These are phyloP conservation scores for Calonectria pteridis DNA, from an alignment of 2,329 filamentous ascomycete species.

Conservation along the genomic window DNA sequence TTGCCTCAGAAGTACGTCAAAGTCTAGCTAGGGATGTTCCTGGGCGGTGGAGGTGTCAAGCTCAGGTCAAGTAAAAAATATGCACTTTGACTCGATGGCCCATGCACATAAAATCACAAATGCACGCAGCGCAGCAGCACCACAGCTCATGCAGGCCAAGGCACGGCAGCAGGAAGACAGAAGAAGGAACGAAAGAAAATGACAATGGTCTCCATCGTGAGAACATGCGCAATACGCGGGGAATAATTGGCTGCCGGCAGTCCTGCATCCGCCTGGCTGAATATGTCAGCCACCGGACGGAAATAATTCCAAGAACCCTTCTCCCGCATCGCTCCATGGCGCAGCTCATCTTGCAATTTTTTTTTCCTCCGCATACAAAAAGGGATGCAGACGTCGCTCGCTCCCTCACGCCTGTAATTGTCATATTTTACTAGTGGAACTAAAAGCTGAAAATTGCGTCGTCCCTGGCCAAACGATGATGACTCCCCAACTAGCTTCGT, in stretches of 20 bases:
- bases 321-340: not conserved
- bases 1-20: not conserved
- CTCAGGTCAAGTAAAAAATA: not conserved
- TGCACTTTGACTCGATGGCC: not conserved
- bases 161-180: conserved; percentile 27
- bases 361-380: not conserved
- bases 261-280: not conserved
- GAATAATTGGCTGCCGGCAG: conserved; percentile 34
- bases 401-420: not conserved
- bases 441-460: conserved; percentile 19
- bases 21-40: not conserved
- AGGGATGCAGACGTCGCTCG: not conserved
- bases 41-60: not conserved
- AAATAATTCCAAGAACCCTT: not conserved
- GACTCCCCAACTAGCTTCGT: not conserved
- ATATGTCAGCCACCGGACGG: not conserved
- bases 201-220: conserved; percentile 3
- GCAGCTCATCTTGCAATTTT: not conserved
- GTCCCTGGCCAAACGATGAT: conserved; percentile 5
- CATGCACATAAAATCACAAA: conserved; percentile 4
- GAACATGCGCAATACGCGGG: conserved; percentile 37
- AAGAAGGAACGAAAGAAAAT: not conserved
- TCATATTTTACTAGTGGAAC: conserved; percentile 7
- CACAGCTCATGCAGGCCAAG: conserved; percentile 40
- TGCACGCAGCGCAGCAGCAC: not conserved